These are phyloP conservation scores for Pseudocercospora pini-densiflorae DNA, from an alignment of 2,329 filamentous ascomycete genomes.

Conservation along the genomic window DNA sequence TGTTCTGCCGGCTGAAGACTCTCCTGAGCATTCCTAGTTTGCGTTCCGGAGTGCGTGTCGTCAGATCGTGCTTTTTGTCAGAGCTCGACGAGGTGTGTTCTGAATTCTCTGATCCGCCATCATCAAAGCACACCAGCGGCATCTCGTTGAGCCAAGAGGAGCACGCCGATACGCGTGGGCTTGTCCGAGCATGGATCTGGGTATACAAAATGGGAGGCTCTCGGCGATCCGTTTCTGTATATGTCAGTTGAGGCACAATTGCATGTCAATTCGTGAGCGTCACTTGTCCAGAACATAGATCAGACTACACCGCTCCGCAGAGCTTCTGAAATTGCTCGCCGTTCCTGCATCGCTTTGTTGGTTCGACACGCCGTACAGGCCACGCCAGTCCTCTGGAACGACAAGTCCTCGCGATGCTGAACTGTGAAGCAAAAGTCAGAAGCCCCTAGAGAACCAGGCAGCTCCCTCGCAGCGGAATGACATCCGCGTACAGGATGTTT, in stretches of 20 bases:
- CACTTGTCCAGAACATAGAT: too few species aligned
- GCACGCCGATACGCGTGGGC: background rate
- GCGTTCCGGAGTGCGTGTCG: background rate
- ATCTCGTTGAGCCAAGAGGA: background rate
- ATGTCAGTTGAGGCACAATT: background rate
- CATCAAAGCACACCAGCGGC: background rate
- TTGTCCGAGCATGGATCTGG: background rate
- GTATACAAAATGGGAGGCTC: background rate
- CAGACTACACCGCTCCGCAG: too few species aligned
- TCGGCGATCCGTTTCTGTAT: background rate
- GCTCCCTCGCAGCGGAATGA: background rate
- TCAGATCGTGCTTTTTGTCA: background rate
- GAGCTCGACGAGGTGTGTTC: background rate
- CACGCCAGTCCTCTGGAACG: background rate
- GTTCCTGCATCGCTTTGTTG: background rate
- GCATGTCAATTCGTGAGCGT: too few species aligned
- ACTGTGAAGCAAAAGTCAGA: background rate
- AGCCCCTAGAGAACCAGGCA: background rate
- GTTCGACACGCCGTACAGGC: background rate
- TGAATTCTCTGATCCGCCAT: background rate
- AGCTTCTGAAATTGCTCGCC: background rate
- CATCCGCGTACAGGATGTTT: background rate
- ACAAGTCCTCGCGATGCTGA: background rate
- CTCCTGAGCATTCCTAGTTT: conserved; percentile 8
- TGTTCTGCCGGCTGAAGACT: conserved; percentile 10